Percentiles rank a stretch among this genome's conserved stretches.
phyloP scores from a whole-genome alignment of 129 eudicot genomes.

The Daucus carota region DH1_v3.0 NC_030384.2:25869001-25869500 shows the following conservation, averaged over 20 bases:
- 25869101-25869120: not conserved
- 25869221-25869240: not conserved
- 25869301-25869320: slow-evolving; percentile 11
- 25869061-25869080: no score
- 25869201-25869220: not conserved
- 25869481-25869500: no score
- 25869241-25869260: not conserved
- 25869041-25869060: no score
- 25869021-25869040: no score
- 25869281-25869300: not conserved
- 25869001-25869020: no score
- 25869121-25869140: not conserved
- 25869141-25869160: not conserved
- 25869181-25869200: slow-evolving; percentile 1
- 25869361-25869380: slow-evolving; percentile 9
- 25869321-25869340: slow-evolving; percentile 1
- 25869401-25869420: slow-evolving; percentile 1
- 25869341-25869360: not conserved
- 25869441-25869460: no score
- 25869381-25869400: not conserved
- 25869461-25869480: no score
- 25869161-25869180: not conserved
- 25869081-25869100: no score
- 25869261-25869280: not conserved
- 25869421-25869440: no score